Evolutionary conservation across 2,329 filamentous ascomycete species (phyloP), one percentile per base, ranked within the genome.

Genomic region (Elsinoe australis): DNA sequence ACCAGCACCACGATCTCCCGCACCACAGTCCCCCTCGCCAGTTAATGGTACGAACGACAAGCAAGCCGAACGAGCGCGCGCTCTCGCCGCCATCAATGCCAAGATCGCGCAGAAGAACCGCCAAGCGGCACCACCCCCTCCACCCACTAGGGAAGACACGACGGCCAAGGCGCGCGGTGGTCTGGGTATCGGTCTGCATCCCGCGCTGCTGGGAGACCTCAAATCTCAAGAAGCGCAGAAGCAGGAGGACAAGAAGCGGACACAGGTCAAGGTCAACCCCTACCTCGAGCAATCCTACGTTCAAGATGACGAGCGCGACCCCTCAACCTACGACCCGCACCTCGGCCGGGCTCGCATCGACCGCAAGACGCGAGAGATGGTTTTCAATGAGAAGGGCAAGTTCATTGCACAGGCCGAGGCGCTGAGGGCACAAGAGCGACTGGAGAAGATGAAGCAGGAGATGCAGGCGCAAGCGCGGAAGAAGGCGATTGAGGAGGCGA

Each of bases 331-430:
- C 55, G 87, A 94, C 58, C 74, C 83, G 5, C 82, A 70, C 54
- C 66, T 81, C 9, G 75, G 77, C n/a, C 69, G 74, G 3, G 79
- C 83, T 49, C 34, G 44, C 18, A 73, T 74, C 55, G 69, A 71
- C 47, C 77, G 88, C 44, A 75, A 85, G 54, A 78, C 87, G 8
- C 81, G 86, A 51, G 81, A 86, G 54, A 74, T 98, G 14, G 71
- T 87, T 9, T 96, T 98, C 72, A 95, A 95, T 59, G 82, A 89
- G 57, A 94, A 94, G 65, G 92, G 92, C 47, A 96, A 96, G 74
- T 96, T 95, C 61, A 95, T 96, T 52, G 83, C 88, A 54, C 90
- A 96, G 67, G 92, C 86, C 5, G 90, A 87, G 63, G 89, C 89
- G 49, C 71, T 95, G 46, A 82, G 92, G 53, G 79, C 87, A 52